Percentiles rank a stretch among this genome's conserved stretches.
Conservation (phyloP, 2,329 filamentous ascomycete genomes). For the Leptographium procerum region DNA sequence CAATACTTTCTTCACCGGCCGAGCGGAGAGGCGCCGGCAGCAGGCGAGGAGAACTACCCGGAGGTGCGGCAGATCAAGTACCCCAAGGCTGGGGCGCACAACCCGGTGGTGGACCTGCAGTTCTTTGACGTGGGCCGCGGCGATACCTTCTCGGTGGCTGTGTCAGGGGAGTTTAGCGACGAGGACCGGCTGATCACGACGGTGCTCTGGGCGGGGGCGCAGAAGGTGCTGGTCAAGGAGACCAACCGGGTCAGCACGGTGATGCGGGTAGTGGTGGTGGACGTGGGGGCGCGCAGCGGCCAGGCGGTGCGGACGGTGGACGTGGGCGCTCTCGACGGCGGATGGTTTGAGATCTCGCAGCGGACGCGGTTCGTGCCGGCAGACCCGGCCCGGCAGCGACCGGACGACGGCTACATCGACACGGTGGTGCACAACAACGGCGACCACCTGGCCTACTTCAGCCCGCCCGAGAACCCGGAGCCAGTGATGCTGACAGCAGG, state of each 20-base stretch:
- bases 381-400: constrained; percentile 62
- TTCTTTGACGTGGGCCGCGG: constrained; percentile 76
- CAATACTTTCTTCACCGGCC: constrained; percentile 88
- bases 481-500: constrained; percentile 81
- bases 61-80: constrained; percentile 92
- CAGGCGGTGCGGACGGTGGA: constrained; percentile 71
- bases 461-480: constrained; percentile 70
- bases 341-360: constrained; percentile 93
- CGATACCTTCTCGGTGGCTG: constrained; percentile 69
- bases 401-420: constrained; percentile 85
- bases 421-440: constrained; percentile 76
- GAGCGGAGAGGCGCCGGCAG: constrained; percentile 55
- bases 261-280: constrained; percentile 78
- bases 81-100: constrained; percentile 87
- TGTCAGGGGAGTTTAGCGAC: constrained; percentile 65
- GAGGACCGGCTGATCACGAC: constrained; percentile 85
- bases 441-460: constrained; percentile 89
- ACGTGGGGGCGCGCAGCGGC: constrained; percentile 61
- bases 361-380: constrained; percentile 78
- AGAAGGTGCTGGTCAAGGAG: constrained; percentile 75
- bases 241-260: constrained; percentile 90
- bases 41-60: constrained; percentile 78
- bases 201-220: constrained; percentile 71
- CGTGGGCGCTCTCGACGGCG: constrained; percentile 76
- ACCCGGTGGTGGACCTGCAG: constrained; percentile 75